A percentile compares a stretch with the other conserved stretches of the same genome.
Evolutionary conservation across 2,329 filamentous ascomycete species (phyloP).

Genomic region (Nannizzia gypsea): DNA sequence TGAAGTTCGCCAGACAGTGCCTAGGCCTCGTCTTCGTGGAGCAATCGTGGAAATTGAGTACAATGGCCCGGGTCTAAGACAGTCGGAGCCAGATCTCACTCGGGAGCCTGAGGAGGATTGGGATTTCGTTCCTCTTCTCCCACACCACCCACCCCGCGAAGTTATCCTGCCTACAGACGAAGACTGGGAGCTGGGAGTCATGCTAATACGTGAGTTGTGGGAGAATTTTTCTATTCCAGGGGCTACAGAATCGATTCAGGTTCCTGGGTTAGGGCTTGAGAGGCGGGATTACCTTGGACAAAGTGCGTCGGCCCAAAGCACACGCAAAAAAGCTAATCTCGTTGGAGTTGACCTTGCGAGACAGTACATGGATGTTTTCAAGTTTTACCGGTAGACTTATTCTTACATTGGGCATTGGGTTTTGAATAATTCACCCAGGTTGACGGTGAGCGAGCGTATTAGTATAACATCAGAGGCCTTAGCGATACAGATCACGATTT

Average conservation of each 20-base stretch:
- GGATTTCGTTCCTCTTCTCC: neutral
- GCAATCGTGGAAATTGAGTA: conserved; percentile 37
- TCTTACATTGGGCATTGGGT: neutral
- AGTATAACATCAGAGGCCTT: neutral
- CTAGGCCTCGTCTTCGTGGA: conserved; percentile 27
- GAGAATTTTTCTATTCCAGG: conserved; percentile 26
- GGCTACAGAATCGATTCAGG: conserved; percentile 30
- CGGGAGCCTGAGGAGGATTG: neutral
- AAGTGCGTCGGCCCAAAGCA: conserved; percentile 9
- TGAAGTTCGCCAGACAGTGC: conserved; percentile 32
- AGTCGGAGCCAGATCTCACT: neutral
- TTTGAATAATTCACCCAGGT: neutral
- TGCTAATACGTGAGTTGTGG: conserved; percentile 35
- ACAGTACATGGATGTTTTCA: conserved; percentile 36
- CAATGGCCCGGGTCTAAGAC: conserved; percentile 21
- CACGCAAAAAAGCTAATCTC: conserved; percentile 16
- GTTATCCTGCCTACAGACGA: conserved; percentile 19
- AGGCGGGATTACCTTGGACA: conserved; percentile 19
- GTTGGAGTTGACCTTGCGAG: conserved; percentile 32
- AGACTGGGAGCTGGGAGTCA: conserved; percentile 29
- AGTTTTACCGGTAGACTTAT: conserved; percentile 28
- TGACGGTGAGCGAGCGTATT: neutral
- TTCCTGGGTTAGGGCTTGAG: conserved; percentile 32
- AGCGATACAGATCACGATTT: neutral
- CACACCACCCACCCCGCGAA: neutral